These are phyloP conservation scores for Colletotrichum sp. DNA, from an alignment of 2,329 filamentous ascomycete genomes.

Conservation along the genomic window DNA sequence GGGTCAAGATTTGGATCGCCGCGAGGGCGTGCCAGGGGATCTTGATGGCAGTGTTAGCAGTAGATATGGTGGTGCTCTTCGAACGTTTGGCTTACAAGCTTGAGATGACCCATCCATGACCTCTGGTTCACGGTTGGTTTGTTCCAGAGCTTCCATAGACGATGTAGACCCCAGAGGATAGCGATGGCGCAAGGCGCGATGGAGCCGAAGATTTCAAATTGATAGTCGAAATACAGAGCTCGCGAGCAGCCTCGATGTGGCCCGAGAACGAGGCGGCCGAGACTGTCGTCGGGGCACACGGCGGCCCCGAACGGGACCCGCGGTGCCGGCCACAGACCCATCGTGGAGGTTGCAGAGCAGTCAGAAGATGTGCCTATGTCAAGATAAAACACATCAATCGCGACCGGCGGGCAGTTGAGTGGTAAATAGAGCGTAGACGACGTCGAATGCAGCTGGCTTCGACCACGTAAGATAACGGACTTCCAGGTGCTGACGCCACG, in stretches of 20 bases:
- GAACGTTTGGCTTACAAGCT: neutral
- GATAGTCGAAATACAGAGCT: neutral
- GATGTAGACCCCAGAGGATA: neutral
- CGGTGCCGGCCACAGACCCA: neutral
- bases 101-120: neutral
- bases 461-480: neutral
- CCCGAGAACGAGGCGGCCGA: neutral
- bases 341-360: accelerated
- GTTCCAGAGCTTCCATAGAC: neutral
- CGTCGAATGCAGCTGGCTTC: neutral
- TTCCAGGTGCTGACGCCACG: neutral
- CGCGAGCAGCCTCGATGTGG: neutral
- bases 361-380: neutral
- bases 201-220: neutral
- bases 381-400: accelerated
- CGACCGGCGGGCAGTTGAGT: accelerated
- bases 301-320: neutral
- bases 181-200: neutral
- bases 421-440: neutral
- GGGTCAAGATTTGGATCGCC: neutral
- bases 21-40: neutral
- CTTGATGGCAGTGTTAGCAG: neutral
- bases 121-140: neutral
- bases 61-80: too few relatives aligned
- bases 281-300: neutral